A percentile compares a stretch with the other conserved stretches of the same genome.
Conservation (phyloP, 2,329 filamentous ascomycete species). For the Alternaria arborescens region DNA sequence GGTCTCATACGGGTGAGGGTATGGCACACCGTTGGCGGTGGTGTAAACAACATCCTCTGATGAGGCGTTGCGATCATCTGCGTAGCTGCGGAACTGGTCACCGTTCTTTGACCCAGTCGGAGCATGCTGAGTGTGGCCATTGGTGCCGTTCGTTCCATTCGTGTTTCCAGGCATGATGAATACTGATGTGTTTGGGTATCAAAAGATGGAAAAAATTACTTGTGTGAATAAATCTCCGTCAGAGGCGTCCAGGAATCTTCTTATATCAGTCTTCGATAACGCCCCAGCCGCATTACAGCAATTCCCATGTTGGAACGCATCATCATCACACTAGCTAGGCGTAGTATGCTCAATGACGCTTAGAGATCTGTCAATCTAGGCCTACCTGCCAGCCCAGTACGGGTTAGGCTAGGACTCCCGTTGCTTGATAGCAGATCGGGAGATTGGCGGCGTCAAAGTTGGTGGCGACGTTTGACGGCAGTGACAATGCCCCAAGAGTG, state of each 20-base stretch:
- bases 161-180: slow-evolving; percentile 18
- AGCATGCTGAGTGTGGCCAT: slow-evolving; percentile 21
- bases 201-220: background rate
- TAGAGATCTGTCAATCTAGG: slow-evolving; percentile 17
- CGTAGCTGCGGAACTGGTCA: slow-evolving; percentile 54
- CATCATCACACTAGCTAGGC: slow-evolving; percentile 18
- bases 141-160: slow-evolving; percentile 10
- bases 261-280: slow-evolving; percentile 7
- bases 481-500: slow-evolving; percentile 15
- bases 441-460: slow-evolving; percentile 20
- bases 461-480: slow-evolving; percentile 20
- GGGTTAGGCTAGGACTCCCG: slow-evolving; percentile 17
- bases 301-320: slow-evolving; percentile 12
- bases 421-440: slow-evolving; percentile 16
- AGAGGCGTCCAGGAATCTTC: slow-evolving; percentile 1
- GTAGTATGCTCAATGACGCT: slow-evolving; percentile 29
- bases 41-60: slow-evolving; percentile 61
- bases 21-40: slow-evolving; percentile 65
- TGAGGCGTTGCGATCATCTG: slow-evolving; percentile 55
- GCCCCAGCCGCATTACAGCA: background rate
- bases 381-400: slow-evolving; percentile 9
- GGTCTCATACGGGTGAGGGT: slow-evolving; percentile 66
- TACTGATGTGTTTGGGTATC: background rate
- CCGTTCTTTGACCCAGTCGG: slow-evolving; percentile 43
- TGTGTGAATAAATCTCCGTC: background rate